These are phyloP conservation scores for Porodaedalea pini DNA, from an alignment of 1,284 basidiomycete genomes.

Conservation along the genomic window DNA sequence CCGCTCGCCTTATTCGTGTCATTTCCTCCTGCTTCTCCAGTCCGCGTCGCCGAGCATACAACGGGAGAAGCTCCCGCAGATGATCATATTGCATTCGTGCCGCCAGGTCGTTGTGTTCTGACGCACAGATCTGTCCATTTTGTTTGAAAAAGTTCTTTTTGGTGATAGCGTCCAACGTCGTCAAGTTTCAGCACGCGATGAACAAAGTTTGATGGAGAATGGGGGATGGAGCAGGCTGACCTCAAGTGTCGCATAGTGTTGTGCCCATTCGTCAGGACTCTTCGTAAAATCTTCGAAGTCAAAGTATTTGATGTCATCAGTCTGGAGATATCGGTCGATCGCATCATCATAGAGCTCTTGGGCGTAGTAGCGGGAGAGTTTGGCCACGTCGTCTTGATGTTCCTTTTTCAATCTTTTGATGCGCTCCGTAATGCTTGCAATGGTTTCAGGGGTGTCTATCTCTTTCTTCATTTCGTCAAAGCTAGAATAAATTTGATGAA, in stretches of 20 bases:
- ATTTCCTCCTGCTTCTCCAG: constrained; percentile 33
- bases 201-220: background rate
- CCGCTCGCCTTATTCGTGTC: constrained; percentile 36
- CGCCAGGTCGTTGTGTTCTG: constrained; percentile 19
- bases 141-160: constrained; percentile 20
- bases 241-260: constrained; percentile 18
- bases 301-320: constrained; percentile 33
- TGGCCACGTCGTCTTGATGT: constrained; percentile 41
- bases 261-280: constrained; percentile 12
- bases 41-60: constrained; percentile 30
- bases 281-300: constrained; percentile 27
- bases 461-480: constrained; percentile 23
- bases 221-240: no score
- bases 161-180: background rate
- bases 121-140: constrained; percentile 4
- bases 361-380: constrained; percentile 40
- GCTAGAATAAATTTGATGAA: constrained; percentile 10
- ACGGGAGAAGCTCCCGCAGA: constrained; percentile 34
- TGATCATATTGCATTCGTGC: constrained; percentile 40
- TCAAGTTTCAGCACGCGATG: constrained; percentile 4
- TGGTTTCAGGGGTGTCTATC: constrained; percentile 27
- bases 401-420: constrained; percentile 37
- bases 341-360: constrained; percentile 41
- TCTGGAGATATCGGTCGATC: constrained; percentile 30
- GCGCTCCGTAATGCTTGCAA: constrained; percentile 31